A percentile compares a stretch with the other conserved stretches of the same genome.
Conservation (phyloP, 1,139 yeast species). For the Suhomyces choctaworum region DNA sequence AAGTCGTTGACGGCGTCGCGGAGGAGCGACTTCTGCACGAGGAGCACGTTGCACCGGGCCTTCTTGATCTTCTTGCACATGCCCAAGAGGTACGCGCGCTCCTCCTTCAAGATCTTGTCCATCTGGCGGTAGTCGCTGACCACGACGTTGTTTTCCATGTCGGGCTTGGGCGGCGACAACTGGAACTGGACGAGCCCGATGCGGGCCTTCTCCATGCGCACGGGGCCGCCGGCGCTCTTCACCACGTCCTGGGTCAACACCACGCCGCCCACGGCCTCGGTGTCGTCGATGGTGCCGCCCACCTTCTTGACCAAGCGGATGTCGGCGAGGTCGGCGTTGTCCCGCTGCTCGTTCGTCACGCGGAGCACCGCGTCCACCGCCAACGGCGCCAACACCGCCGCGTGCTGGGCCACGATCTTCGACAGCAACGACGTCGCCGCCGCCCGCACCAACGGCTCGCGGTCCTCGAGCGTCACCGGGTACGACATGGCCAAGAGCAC, state of each 20-base stretch:
- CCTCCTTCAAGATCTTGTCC: constrained; percentile 98
- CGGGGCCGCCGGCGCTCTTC: constrained; percentile 94
- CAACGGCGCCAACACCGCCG: constrained; percentile 82
- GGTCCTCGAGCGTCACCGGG: constrained; percentile 70
- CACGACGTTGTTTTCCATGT: constrained; percentile 95
- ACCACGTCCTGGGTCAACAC: constrained; percentile 88
- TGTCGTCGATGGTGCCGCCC: constrained; percentile 97
- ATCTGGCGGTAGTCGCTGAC: constrained; percentile 97
- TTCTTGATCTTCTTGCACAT: constrained; percentile 95
- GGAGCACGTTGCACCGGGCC: constrained; percentile 91
- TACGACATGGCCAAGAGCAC: constrained; percentile 82
- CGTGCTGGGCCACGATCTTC: constrained; percentile 92
- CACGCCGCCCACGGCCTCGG: constrained; percentile 89
- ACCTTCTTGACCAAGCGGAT: constrained; percentile 88
- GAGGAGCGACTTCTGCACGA: constrained; percentile 91
- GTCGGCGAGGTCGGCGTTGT: constrained; percentile 81
- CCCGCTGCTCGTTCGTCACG: constrained; percentile 59
- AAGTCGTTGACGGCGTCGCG: constrained; percentile 97
- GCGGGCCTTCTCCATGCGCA: constrained; percentile 88
- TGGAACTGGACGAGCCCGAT: constrained; percentile 95
- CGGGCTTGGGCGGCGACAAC: constrained; percentile 98
- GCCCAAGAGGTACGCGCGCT: constrained; percentile 89
- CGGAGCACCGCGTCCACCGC: constrained; percentile 91
- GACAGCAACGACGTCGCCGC: constrained; percentile 93
- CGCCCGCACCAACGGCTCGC: constrained; percentile 83